These are phyloP conservation scores for Avena eriantha DNA, from an alignment of 176 grass and related monocot species.

Conservation along the genomic window DNA sequence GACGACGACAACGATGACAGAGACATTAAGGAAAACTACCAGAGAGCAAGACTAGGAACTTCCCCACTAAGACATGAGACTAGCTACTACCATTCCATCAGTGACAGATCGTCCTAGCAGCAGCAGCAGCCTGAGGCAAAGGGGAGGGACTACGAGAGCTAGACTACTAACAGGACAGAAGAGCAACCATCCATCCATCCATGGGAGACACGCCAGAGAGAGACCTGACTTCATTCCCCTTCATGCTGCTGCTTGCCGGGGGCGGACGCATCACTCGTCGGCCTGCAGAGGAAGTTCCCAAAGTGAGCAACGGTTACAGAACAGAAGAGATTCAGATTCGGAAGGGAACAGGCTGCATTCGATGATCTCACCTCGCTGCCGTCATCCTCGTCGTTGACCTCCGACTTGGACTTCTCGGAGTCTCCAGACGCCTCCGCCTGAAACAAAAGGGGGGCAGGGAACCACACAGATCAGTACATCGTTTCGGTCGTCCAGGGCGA, in stretches of 20 bases:
- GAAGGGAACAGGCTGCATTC: neutral
- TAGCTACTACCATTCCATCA: neutral
- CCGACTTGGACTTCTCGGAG: constrained; percentile 94
- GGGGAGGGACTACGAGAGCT: neutral
- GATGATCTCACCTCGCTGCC: constrained; percentile 59
- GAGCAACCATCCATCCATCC: constrained; percentile 7
- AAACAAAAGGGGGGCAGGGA: neutral
- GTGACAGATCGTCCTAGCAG: no score
- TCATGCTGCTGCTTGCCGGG: neutral
- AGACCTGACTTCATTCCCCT: neutral
- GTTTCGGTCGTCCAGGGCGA: accelerated
- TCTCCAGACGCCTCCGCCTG: constrained; percentile 57
- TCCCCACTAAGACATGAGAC: constrained; percentile 14
- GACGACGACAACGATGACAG: neutral
- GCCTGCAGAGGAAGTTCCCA: constrained; percentile 35
- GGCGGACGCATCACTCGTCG: constrained; percentile 46
- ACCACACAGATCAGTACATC: neutral
- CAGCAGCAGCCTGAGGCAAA: neutral
- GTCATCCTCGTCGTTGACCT: constrained; percentile 73
- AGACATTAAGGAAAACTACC: neutral
- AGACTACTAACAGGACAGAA: constrained; percentile 5
- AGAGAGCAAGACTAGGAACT: neutral
- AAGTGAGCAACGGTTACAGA: accelerated
- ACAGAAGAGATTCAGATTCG: no score
- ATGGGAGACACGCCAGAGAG: neutral